A percentile compares a stretch with the other conserved stretches of the same genome.
phyloP scores from a whole-genome alignment of 345 rosid species.

The Dipteronia sinensis region DNA sequence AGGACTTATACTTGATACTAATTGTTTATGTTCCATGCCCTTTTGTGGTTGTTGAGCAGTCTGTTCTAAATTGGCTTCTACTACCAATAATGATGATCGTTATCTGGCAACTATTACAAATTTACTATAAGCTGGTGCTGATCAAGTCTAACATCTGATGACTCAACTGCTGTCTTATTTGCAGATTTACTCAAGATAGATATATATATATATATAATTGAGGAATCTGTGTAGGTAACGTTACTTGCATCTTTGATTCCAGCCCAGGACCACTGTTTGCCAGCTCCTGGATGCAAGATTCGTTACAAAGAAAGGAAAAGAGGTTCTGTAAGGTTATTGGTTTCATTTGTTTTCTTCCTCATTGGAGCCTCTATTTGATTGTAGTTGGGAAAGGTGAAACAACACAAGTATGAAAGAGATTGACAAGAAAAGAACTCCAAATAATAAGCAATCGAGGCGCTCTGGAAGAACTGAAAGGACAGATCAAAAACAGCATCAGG shows the following conservation, averaged over 20 bases:
- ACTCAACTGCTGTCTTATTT: not conserved
- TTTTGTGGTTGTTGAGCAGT: not conserved
- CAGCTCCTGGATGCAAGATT: too few relatives aligned
- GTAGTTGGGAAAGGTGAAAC: slow-evolving; percentile 23
- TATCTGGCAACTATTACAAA: not conserved
- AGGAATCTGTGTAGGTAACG: slow-evolving; percentile 18
- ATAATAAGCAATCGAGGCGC: slow-evolving; percentile 55
- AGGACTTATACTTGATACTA: not conserved
- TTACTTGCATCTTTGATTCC: not conserved
- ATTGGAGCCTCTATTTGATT: slow-evolving; percentile 17
- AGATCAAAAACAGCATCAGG: slow-evolving; percentile 50
- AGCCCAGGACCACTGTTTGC: too few relatives aligned
- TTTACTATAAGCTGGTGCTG: not conserved
- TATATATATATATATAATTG: not conserved
- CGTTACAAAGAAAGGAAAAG: too few relatives aligned
- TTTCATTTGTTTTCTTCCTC: slow-evolving; percentile 16
- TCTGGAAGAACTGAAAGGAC: slow-evolving; percentile 50
- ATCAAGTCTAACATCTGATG: not conserved
- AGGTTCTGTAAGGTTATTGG: not conserved
- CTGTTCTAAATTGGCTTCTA: not conserved
- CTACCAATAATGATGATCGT: not conserved
- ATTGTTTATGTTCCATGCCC: not conserved
- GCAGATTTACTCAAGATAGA: slow-evolving; percentile 21
- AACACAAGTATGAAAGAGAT: slow-evolving; percentile 45
- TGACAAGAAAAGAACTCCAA: slow-evolving; percentile 56